A percentile compares a stretch with the other conserved stretches of the same genome.
Evolutionary conservation across 2,329 filamentous ascomycete genomes (phyloP).

Genomic region (Verticillium klebahnii): DNA sequence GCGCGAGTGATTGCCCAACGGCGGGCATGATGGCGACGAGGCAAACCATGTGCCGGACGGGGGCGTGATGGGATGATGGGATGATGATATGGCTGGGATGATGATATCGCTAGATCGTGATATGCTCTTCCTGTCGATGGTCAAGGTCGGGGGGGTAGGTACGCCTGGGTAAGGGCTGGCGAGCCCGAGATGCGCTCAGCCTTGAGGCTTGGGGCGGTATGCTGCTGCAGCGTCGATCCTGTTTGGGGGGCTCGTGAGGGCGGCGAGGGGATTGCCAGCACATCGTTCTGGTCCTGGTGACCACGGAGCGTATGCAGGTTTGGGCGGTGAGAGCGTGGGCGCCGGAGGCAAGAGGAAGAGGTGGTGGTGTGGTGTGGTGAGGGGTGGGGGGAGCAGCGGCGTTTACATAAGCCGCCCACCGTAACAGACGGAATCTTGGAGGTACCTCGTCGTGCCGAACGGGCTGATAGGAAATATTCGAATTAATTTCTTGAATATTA

Average conservation of each 20-base stretch:
- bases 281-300: conserved; percentile 10
- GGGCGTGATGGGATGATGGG: not conserved
- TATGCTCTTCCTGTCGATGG: not conserved
- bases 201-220: not conserved
- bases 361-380: not conserved
- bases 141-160: not conserved
- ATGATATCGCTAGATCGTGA: not conserved
- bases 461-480: not conserved
- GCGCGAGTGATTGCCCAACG: not conserved
- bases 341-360: not conserved
- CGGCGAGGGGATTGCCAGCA: not conserved
- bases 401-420: not conserved
- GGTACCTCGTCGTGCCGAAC: not conserved
- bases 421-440: not conserved
- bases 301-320: conserved; percentile 22
- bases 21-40: not conserved
- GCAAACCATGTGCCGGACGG: not conserved
- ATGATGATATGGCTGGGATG: not conserved
- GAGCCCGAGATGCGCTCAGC: not conserved
- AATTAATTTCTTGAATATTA: not conserved
- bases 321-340: conserved; percentile 17
- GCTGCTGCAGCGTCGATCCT: not conserved
- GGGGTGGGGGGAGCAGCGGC: not conserved
- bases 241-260: not conserved
- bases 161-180: not conserved